Conservation (phyloP, 2,329 filamentous ascomycete genomes). For the Monosporascus cannonballus region DNA sequence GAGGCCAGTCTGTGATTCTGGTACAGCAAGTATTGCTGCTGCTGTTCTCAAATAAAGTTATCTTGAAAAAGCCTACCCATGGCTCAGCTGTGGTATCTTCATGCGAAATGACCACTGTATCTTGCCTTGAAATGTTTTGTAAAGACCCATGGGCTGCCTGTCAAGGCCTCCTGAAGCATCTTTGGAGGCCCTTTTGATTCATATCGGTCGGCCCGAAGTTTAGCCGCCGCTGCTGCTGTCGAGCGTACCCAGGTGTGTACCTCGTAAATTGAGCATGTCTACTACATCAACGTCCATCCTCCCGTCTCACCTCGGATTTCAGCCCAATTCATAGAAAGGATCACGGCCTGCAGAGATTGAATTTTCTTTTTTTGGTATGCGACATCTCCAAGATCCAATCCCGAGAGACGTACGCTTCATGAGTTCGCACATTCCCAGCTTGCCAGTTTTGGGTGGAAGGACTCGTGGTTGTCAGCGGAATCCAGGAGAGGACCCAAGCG, state of each 20-base stretch:
- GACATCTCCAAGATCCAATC: neutral
- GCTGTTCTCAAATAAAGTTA: neutral
- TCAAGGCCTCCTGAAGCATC: neutral
- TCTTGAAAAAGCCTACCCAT: neutral
- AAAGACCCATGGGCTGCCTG: neutral
- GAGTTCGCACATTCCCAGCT: neutral
- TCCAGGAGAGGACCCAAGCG: no score
- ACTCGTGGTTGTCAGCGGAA: neutral
- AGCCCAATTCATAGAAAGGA: neutral
- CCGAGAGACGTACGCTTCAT: neutral
- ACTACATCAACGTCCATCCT: neutral
- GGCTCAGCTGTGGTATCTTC: neutral
- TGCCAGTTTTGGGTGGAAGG: neutral
- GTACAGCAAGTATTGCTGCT: neutral
- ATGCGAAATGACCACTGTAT: neutral
- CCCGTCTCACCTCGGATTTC: neutral
- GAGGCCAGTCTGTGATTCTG: neutral
- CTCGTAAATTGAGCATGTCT: neutral
- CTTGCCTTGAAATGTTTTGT: neutral
- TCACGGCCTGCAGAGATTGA: neutral
- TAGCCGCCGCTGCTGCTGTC: slow-evolving; percentile 11
- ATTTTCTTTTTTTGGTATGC: neutral
- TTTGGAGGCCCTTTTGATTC: neutral
- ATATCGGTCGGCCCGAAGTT: slow-evolving; percentile 14
- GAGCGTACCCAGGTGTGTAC: neutral